A percentile compares a stretch with the other conserved stretches of the same genome.
These are phyloP conservation scores for Russula griseocarnosa DNA, from an alignment of 768 basidiomycete genomes.

Conservation along the genomic window DNA sequence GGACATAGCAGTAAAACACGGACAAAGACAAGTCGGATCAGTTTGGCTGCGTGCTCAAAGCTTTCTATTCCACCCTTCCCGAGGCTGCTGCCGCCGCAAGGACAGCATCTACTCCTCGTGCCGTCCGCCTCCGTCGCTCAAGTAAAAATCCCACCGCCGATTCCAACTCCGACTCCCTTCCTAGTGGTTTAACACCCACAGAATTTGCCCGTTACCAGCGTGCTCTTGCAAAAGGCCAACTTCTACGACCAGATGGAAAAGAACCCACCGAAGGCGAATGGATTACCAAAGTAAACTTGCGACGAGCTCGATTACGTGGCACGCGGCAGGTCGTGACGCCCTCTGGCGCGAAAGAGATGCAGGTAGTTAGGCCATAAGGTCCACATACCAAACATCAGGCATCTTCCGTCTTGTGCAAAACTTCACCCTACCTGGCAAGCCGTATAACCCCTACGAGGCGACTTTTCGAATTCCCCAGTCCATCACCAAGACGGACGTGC, in stretches of 20 bases:
- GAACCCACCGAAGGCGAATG: slow-evolving; percentile 53
- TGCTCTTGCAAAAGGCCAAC: slow-evolving; percentile 49
- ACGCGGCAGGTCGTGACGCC: slow-evolving; percentile 39
- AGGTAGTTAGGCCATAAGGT: slow-evolving; percentile 75
- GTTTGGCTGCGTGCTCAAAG: slow-evolving; percentile 34
- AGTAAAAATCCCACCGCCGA: slow-evolving; percentile 42
- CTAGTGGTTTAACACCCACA: slow-evolving; percentile 59
- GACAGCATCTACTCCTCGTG: slow-evolving; percentile 66
- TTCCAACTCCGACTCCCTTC: slow-evolving; percentile 45
- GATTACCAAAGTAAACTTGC: slow-evolving; percentile 51
- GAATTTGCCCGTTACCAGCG: slow-evolving; percentile 62
- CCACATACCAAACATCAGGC: slow-evolving; percentile 88
- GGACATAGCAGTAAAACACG: no score
- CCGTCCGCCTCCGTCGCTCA: slow-evolving; percentile 64
- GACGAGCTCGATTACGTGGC: slow-evolving; percentile 67
- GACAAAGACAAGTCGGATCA: background rate
- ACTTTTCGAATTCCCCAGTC: slow-evolving; percentile 89
- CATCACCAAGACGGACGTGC: slow-evolving; percentile 89
- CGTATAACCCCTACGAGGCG: slow-evolving; percentile 93
- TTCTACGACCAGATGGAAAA: slow-evolving; percentile 36
- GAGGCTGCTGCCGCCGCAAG: slow-evolving; percentile 47
- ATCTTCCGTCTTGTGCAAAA: slow-evolving; percentile 82
- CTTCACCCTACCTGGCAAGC: slow-evolving; percentile 63
- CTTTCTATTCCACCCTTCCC: slow-evolving; percentile 43
- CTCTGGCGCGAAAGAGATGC: slow-evolving; percentile 42